Base-by-base conservation (phyloP, 1,284 basidiomycete genomes). In the Sphagnurus paluster region DNA sequence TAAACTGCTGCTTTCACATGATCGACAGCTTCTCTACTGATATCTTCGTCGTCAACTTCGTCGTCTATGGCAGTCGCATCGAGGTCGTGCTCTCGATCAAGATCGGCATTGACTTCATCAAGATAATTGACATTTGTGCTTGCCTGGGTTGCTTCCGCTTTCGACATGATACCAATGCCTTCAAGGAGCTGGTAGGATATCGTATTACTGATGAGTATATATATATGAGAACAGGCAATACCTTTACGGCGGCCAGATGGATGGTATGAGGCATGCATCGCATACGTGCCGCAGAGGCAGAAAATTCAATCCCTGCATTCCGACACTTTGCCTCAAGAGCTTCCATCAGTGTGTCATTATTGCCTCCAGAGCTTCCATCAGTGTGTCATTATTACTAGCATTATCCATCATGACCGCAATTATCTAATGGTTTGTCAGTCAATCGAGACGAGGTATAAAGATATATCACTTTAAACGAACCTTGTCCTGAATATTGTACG, bases 141-240 rank as follows among this genome's bases (percentile, higher is more conserved):
- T 11, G 48, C 56, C 20, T 50, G 48, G 17, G 39, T 38, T 7
- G 39, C 39, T 14, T 65, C 56, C 1, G 39, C 32, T 9, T 44
- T 48, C 2, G 54, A 47, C 3, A 65, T 36, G 1, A 52, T 61
- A 11, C 64, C 60, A 44, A 65, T 62, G 6, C 51, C 56, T 42
- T 65, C 53, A 8, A 66, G 54, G 8, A 66, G 46, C 63, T 66
- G n/a, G n/a, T n/a, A n/a, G n/a, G n/a, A n/a, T n/a, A n/a, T n/a
- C n/a, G n/a, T n/a, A n/a, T n/a, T n/a, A n/a, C n/a, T n/a, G n/a
- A n/a, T n/a, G n/a, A n/a, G n/a, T n/a, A n/a, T n/a, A n/a, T n/a
- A n/a, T n/a, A n/a, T n/a, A n/a, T n/a, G n/a, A n/a, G n/a, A n/a
- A n/a, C n/a, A n/a, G n/a, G n/a, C n/a, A n/a, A n/a, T 11, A 63